Base-by-base conservation (phyloP, 2,329 filamentous ascomycete species). In the Xylaria sp. region DNA sequence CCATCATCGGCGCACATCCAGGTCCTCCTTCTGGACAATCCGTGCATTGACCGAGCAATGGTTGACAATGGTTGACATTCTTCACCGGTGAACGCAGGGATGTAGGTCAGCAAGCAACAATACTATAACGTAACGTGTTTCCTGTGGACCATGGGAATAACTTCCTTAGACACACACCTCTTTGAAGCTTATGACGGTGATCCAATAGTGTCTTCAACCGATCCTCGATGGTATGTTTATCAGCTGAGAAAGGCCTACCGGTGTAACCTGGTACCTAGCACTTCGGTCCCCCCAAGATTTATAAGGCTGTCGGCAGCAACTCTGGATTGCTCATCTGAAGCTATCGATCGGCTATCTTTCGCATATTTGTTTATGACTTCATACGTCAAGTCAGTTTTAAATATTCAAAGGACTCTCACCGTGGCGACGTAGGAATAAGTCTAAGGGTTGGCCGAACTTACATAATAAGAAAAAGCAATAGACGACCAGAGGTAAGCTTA, bases 401-500 rank as follows among this genome's bases (percentile, higher is more conserved):
- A 33, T 15, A 31, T 15, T 3, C 4, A 33, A 31, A 31, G 7
- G 28, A 12, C n/a, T n/a, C n/a, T 31, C 5, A 31, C 15, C 10
- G 7, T 46, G 31, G 4, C 18, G 28, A 33, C 9, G 9, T 9
- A 23, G 25, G 8, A 33, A 15, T 46, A 18, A 15, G 12, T 18
- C 8, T 9, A 2, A 54, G 33, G 6, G 2, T 54, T 25, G 2
- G n/a, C 15, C 9, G 28, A 54, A 33, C 7, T 33, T 31, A 25
- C n/a, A 10, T 52, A 25, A 28, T 39, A n/a, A 25, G 25, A 52
- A 36, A 48, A 7, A 7, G 25, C 2, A 12, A 43, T 33, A 13
- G 2, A 5, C 8, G 2, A 23, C 43, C 39, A 51, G 28, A 55
- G 48, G 52, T 68, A 60, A 68, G 66, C 66, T 68, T 61, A 68